Percentiles rank a stretch among this genome's conserved stretches.
phyloP scores from a whole-genome alignment of 208 protist species.

The Hexamita inflata region DNA sequence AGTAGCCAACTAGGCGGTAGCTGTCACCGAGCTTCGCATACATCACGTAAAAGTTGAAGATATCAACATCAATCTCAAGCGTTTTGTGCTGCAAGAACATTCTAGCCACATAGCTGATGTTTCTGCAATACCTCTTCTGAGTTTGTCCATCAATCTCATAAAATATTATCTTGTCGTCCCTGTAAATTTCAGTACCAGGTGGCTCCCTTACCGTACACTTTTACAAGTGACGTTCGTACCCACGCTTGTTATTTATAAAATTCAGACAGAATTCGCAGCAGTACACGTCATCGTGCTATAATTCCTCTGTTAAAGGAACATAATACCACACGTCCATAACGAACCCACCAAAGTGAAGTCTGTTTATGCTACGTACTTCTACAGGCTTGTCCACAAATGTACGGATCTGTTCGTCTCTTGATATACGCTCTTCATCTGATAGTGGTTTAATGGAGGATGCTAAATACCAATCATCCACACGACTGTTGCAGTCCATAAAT shows the following conservation, averaged over 20 bases:
- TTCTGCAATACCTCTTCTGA: constrained; percentile 13
- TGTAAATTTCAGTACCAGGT: constrained; percentile 1
- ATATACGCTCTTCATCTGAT: neutral
- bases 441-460: neutral
- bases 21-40: constrained; percentile 2
- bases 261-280: constrained; percentile 15
- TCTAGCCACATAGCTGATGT: constrained; percentile 6
- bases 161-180: neutral
- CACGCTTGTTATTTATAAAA: neutral
- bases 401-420: neutral
- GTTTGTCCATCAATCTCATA: constrained; percentile 7
- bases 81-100: constrained; percentile 26
- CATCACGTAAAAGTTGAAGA: constrained; percentile 27
- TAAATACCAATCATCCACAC: constrained; percentile 8
- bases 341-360: neutral
- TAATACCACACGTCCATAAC: constrained; percentile 8
- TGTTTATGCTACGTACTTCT: neutral
- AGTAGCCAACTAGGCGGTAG: constrained; percentile 12
- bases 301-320: neutral
- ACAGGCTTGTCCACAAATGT: neutral
- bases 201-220: neutral
- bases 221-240: constrained; percentile 1
- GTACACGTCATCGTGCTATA: neutral
- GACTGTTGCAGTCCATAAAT: neutral
- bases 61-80: constrained; percentile 1